These are phyloP conservation scores for Cucumis cinereus DNA, from an alignment of 306 rosid genomes.

Conservation along the genomic window DNA sequence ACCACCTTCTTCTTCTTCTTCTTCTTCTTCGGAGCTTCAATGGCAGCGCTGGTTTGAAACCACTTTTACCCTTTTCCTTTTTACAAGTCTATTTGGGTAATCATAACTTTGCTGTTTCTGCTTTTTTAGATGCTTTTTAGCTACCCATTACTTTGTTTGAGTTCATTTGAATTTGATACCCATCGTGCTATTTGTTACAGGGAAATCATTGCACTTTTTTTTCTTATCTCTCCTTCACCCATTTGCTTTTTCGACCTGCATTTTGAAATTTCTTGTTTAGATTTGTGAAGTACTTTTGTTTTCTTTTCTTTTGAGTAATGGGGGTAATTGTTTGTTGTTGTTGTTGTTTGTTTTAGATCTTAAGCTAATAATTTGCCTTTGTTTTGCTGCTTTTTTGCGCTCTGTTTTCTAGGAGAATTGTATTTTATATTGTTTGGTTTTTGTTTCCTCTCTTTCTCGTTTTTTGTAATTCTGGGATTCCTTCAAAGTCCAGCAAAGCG, in stretches of 20 bases:
- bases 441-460: not conserved
- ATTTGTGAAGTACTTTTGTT: not conserved
- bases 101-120: slow-evolving; percentile 1
- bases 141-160: slow-evolving; percentile 1
- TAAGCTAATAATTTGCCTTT: slow-evolving; percentile 11
- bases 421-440: not conserved
- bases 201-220: slow-evolving; percentile 1
- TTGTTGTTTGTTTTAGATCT: slow-evolving; percentile 31
- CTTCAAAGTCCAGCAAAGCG: slow-evolving; percentile 15
- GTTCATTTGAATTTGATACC: slow-evolving; percentile 16
- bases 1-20: not conserved
- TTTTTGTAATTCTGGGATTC: slow-evolving; percentile 13
- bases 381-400: slow-evolving; percentile 7
- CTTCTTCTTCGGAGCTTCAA: not conserved
- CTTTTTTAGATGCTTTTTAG: not conserved
- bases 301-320: not conserved
- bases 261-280: slow-evolving; percentile 2
- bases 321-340: not conserved
- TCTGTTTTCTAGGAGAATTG: not conserved
- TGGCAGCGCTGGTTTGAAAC: not conserved
- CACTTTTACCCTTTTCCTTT: not conserved
- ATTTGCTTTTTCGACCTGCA: not conserved
- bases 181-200: slow-evolving; percentile 6
- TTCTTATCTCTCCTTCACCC: not conserved
- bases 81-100: not conserved